Evolutionary conservation across 208 protist species (phyloP).

Genomic region (Crithidia sp.): DNA sequence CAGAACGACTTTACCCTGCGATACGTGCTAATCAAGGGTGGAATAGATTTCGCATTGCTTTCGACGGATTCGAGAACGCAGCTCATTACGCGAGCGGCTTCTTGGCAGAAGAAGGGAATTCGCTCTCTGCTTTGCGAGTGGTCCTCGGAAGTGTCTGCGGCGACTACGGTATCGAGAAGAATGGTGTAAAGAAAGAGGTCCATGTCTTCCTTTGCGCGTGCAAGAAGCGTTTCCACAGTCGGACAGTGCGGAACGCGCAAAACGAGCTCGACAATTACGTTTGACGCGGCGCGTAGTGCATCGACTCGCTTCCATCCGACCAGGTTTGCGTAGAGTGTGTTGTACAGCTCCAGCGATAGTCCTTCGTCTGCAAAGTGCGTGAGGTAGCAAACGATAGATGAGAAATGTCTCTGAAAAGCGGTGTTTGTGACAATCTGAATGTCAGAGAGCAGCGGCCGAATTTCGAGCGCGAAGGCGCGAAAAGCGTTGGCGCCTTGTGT

Average conservation of each 20-base stretch:
- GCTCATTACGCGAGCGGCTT: constrained; percentile 5
- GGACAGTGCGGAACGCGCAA: constrained; percentile 5
- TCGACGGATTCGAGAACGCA: not conserved
- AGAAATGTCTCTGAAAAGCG: constrained; percentile 43
- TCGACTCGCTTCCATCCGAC: constrained; percentile 27
- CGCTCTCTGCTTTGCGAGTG: not conserved
- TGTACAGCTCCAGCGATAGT: constrained; percentile 26
- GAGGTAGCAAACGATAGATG: constrained; percentile 18
- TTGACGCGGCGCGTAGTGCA: constrained; percentile 17
- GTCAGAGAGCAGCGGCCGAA: constrained; percentile 27
- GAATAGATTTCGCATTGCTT: constrained; percentile 12
- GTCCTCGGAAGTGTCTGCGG: not conserved
- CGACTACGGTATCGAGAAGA: constrained; percentile 19
- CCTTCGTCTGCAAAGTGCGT: constrained; percentile 26
- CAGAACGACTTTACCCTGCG: constrained; percentile 7
- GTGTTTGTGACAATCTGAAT: constrained; percentile 36
- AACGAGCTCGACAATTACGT: constrained; percentile 1
- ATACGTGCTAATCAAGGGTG: constrained; percentile 24
- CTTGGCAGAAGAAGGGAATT: constrained; percentile 8
- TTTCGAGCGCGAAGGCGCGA: constrained; percentile 45
- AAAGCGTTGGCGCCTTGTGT: constrained; percentile 47
- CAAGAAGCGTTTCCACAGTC: constrained; percentile 9
- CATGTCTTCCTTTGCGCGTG: constrained; percentile 12
- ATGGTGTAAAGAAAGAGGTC: constrained; percentile 17
- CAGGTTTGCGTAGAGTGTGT: constrained; percentile 18